Percentiles rank a stretch among this genome's conserved stretches.
Conservation (phyloP, 805 yeast genomes). For the Candida lessepsii region DNA sequence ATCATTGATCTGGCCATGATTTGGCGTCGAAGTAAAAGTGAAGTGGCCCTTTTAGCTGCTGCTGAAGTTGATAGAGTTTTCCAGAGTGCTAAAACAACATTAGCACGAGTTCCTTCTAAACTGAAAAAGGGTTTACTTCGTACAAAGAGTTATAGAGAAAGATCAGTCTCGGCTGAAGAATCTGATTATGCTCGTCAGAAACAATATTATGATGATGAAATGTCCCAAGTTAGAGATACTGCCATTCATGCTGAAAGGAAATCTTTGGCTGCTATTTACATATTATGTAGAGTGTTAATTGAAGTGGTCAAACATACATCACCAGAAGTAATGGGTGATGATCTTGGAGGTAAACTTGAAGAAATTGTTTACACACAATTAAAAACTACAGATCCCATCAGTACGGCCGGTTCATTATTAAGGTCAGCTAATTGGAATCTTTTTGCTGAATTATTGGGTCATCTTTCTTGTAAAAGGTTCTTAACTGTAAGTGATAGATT, state of each 20-base stretch:
- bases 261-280: conserved; percentile 81
- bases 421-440: conserved; percentile 92
- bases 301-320: conserved; percentile 91
- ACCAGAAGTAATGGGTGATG: conserved; percentile 68
- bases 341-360: conserved; percentile 78
- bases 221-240: conserved; percentile 51
- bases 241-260: conserved; percentile 85
- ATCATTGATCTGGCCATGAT: conserved; percentile 97
- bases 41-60: conserved; percentile 58
- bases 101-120: conserved; percentile 11
- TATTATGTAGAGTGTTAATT: conserved; percentile 85
- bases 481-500: conserved; percentile 89
- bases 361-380: conserved; percentile 91
- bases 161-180: conserved; percentile 43
- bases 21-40: conserved; percentile 94
- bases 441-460: conserved; percentile 84
- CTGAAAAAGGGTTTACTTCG: conserved; percentile 43
- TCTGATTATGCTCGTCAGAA: conserved; percentile 22
- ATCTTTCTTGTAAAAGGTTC: conserved; percentile 83
- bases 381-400: conserved; percentile 81
- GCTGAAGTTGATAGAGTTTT: conserved; percentile 37
- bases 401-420: conserved; percentile 57
- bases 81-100: conserved; percentile 24
- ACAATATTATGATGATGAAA: conserved; percentile 31
- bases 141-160: conserved; percentile 44